Base-by-base conservation (phyloP, 2,329 filamentous ascomycete species). In the Fusarium sp. region DNA sequence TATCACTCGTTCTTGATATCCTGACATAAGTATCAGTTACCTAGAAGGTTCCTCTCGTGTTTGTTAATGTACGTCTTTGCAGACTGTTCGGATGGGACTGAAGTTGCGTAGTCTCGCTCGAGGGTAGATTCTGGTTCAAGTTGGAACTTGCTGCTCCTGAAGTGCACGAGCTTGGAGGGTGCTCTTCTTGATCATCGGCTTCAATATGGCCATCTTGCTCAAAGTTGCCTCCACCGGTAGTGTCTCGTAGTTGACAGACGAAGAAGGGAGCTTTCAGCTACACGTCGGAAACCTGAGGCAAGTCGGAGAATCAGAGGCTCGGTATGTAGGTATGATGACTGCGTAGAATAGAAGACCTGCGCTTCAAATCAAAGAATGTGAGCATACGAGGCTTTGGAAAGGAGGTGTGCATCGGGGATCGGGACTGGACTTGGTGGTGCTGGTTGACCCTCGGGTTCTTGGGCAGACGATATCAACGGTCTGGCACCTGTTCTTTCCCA, bases 141-240 rank as follows among this genome's bases (percentile, higher is more conserved):
- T 2, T 4, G 28, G 23, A 52, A 28, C 37, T 31, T n/a, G 16
- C 16, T n/a, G 16, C 16, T 12, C 13, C 16, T 15, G 26, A 35
- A 9, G 33, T 35, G 16, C 16, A 5, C 16, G 3, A 10, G 4
- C 8, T n/a, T n/a, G 16, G 6, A 10, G 2, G n/a, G 37, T 16
- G 8, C 1, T 29, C 11, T 9, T 29, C 12, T 3, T 23, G 11
- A 6, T 3, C 4, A 15, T 5, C 1, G 1, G 8, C 10, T 21
- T 28, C 5, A 3, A 11, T 2, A 3, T 1, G 6, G 12, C 10
- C n/a, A 5, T 23, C 4, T 3, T 2, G 2, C 15, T 7, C 3
- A 9, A 15, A 15, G 6, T 8, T 23, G 13, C 3, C 0, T 29
- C 8, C 15, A 18, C 13, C 9, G 2, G 15, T 1, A 1, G 21